Base-by-base conservation (phyloP, 2,329 filamentous ascomycete species). In the Ceratocystis colombiana region DNA sequence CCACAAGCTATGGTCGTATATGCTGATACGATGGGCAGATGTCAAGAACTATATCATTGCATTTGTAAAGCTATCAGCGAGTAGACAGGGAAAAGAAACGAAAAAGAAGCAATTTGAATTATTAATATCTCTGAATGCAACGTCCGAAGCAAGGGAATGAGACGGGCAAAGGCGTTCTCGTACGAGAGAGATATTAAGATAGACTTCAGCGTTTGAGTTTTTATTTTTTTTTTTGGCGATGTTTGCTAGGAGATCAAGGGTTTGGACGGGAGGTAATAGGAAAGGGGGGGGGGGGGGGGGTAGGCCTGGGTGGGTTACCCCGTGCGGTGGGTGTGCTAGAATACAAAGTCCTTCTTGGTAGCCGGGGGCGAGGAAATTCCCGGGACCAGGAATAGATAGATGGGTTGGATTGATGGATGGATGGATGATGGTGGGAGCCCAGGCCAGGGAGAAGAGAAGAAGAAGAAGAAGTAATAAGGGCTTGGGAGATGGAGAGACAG, bases 1-100 rank as follows among this genome's bases (percentile, higher is more conserved):
- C 22, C 37, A 45, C 64, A 65, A 22, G 22, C 53, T 65, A 48
- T 65, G 64, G 50, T 61, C 37, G 22, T 65, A 61, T 61, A 37
- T 61, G 53, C 6, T 25, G 37, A 59, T 33, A 7, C 55, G 37
- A 45, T 28, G 48, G 20, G 20, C 20, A 53, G 48, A 28, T 53
- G 22, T 53, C 48, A 53, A 53, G 48, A 15, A 12, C 20, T 53
- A 53, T 53, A 53, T 53, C 10, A 53, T 53, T 3, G 12, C 25
- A 28, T 53, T 20, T 50, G 48, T 17, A 28, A 53, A 25, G 48
- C 8, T 50, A 8, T 10, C 48, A 25, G 48, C 17, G 48, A 25
- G 10, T 53, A 28, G 22, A 7, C 48, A 53, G 20, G 48, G 46
- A n/a, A n/a, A 50, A 3, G 17, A 50, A 22, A 8, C 3, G n/a